phyloP scores from a whole-genome alignment of 257 asterid species.

The Forsythia suspensa region DNA sequence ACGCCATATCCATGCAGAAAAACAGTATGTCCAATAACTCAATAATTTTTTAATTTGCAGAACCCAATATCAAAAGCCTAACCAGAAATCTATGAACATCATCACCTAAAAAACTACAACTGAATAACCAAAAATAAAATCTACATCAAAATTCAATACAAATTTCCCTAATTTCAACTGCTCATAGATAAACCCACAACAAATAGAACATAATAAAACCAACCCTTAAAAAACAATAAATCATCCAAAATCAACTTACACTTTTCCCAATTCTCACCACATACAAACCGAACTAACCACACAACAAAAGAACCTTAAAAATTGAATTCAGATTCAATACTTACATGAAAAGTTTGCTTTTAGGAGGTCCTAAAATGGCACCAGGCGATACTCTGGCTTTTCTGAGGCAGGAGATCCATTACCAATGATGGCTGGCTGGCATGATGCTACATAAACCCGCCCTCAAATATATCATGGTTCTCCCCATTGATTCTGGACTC shows the following conservation, averaged over 20 bases:
- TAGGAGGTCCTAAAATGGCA: slow-evolving; percentile 87
- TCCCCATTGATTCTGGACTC: slow-evolving; percentile 67
- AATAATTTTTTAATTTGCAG: background rate
- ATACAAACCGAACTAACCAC: background rate
- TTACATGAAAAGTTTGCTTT: slow-evolving; percentile 68
- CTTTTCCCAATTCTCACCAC: background rate
- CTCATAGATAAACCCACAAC: background rate
- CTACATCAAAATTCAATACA: background rate
- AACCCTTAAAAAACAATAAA: background rate
- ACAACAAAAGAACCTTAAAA: background rate
- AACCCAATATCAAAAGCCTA: background rate
- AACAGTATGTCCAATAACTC: background rate
- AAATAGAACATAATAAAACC: background rate
- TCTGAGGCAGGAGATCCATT: slow-evolving; percentile 92
- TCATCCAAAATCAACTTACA: background rate
- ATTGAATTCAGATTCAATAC: slow-evolving; percentile 6
- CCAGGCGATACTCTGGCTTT: slow-evolving; percentile 84
- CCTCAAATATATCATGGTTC: slow-evolving; percentile 85
- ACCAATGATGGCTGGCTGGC: slow-evolving; percentile 85
- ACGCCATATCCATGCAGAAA: background rate
- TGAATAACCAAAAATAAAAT: background rate
- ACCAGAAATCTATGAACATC: background rate
- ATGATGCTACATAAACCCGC: slow-evolving; percentile 70
- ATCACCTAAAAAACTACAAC: background rate
- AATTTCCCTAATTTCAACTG: background rate